Evolutionary conservation across 257 asterid genomes (phyloP).

Genomic region (Fraxinus excelsior): DNA sequence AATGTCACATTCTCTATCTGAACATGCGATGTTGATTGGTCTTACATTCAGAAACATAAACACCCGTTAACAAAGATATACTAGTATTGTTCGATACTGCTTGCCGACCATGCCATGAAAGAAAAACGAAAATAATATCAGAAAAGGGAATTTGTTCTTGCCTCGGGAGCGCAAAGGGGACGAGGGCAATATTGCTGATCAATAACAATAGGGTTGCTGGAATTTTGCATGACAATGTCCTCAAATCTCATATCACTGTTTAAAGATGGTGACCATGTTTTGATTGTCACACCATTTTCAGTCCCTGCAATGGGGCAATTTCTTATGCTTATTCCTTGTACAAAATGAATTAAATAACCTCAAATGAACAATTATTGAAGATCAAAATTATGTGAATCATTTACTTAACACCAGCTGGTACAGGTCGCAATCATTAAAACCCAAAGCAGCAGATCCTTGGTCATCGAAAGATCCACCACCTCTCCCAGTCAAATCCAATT

Average conservation of each 20-base stretch:
- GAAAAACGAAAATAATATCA: background rate
- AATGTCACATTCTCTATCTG: constrained; percentile 66
- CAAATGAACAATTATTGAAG: too few relatives aligned
- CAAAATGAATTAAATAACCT: constrained; percentile 14
- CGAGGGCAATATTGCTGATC: constrained; percentile 66
- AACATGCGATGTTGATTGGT: constrained; percentile 39
- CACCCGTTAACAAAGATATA: background rate
- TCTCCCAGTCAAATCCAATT: constrained; percentile 56
- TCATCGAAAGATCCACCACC: constrained; percentile 65
- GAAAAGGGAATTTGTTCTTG: constrained; percentile 6
- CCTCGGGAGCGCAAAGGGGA: constrained; percentile 14
- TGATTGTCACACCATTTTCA: constrained; percentile 69
- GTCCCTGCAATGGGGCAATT: constrained; percentile 53
- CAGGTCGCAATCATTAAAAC: constrained; percentile 54
- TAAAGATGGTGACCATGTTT: constrained; percentile 70
- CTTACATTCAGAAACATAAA: constrained; percentile 13
- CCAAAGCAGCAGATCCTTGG: constrained; percentile 57
- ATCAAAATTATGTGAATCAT: too few relatives aligned
- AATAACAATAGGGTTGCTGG: constrained; percentile 60
- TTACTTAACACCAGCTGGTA: constrained; percentile 50
- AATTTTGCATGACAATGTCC: constrained; percentile 43
- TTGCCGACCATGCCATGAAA: background rate
- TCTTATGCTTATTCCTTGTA: constrained; percentile 39
- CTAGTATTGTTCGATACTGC: constrained; percentile 21
- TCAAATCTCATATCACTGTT: constrained; percentile 42